phyloP scores from a whole-genome alignment of 257 asterid genomes.

The Mentha longifolia region DNA sequence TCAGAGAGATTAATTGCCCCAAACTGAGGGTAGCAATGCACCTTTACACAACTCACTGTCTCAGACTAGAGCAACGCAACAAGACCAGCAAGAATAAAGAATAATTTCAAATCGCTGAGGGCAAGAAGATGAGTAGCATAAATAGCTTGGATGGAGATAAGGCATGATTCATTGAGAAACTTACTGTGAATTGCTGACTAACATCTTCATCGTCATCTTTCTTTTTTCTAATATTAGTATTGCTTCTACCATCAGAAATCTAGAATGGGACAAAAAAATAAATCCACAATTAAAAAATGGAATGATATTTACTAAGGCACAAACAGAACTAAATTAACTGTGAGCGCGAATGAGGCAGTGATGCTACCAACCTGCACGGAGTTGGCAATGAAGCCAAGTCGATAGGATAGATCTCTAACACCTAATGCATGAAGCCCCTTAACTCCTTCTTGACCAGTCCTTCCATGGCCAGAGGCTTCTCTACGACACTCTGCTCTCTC shows the following conservation, averaged over 20 bases:
- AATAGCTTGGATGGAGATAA: not conserved
- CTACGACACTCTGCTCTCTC: slow-evolving; percentile 90
- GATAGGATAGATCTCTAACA: slow-evolving; percentile 91
- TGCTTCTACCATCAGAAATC: slow-evolving; percentile 89
- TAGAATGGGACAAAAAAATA: slow-evolving; percentile 31
- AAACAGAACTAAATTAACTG: not conserved
- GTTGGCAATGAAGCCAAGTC: slow-evolving; percentile 94
- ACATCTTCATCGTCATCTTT: slow-evolving; percentile 86
- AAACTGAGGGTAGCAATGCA: not conserved
- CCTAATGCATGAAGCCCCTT: slow-evolving; percentile 96
- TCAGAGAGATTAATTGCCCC: not conserved
- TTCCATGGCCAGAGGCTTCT: slow-evolving; percentile 76
- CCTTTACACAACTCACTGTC: not conserved
- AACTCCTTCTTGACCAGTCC: slow-evolving; percentile 81
- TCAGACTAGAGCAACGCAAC: slow-evolving; percentile 7
- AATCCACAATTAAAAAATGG: slow-evolving; percentile 8
- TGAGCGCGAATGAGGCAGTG: slow-evolving; percentile 22
- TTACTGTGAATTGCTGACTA: slow-evolving; percentile 67
- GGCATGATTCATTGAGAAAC: slow-evolving; percentile 28
- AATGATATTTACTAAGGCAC: not conserved
- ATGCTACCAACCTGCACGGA: slow-evolving; percentile 77
- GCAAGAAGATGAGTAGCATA: slow-evolving; percentile 7
- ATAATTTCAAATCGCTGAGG: not conserved
- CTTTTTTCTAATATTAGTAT: slow-evolving; percentile 66
- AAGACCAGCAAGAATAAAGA: not conserved